Base-by-base conservation (phyloP, 2,329 filamentous ascomycete genomes). In the Aspergillus versicolor region DNA sequence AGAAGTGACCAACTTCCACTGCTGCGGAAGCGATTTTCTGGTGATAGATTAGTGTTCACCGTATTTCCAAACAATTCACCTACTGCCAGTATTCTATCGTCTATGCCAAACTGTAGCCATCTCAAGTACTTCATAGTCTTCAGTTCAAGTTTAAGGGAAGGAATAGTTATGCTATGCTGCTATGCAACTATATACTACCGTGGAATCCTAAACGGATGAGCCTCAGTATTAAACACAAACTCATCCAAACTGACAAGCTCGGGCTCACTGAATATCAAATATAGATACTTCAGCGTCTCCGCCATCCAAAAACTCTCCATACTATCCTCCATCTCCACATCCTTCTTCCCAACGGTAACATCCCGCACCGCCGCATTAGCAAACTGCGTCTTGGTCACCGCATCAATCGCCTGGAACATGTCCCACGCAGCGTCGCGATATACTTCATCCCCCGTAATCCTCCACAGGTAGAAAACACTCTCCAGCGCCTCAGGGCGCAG, bases 401-500 rank as follows among this genome's bases (percentile, higher is more conserved):
- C 68, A 22, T 75, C 71, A 21, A 79, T 73, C 21, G 68, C 70
- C 50, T 74, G 60, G 59, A 77, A 79, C 75, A 79, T 79, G 34
- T 67, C 65, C 76, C 76, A 79, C 5, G 74, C 76, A 1, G 69
- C 66, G 13, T 78, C 75, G 42, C 71, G 68, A 57, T 72, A 72
- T 19, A 63, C 68, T 48, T 72, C 70, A 52, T 82, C 76, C n/a
- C 82, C 82, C 1, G 82, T 84, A 34, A 82, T 79, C 24, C 82
- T 76, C 61, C 84, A 83, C 63, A 84, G 66, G 62, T 84, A 73
- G 68, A 84, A 84, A 4, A 84, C 77, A 34, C 76, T 79, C 66
- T 85, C 82, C 54, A 84, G 83, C 3, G 82, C 81, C 65, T 84
- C 82, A 0, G 82, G 73, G 40, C 63, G 70, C 61, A 54, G 40